A percentile compares a stretch with the other conserved stretches of the same genome.
These are phyloP conservation scores for Choiromyces venosus DNA, from an alignment of 495 filamentous ascomycete species.

Conservation along the genomic window DNA sequence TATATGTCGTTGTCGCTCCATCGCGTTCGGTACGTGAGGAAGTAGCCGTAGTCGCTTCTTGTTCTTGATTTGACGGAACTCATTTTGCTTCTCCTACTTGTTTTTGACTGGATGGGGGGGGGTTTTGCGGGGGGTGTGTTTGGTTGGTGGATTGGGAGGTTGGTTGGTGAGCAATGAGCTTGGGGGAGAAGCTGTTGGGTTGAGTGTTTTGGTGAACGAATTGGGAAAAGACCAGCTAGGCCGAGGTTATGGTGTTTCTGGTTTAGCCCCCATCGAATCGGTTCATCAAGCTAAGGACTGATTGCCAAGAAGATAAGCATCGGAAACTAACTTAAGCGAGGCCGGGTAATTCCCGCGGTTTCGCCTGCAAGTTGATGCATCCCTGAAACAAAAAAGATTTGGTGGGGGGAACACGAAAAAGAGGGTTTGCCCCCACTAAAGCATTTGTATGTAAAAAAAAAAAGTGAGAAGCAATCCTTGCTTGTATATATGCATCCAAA, in stretches of 20 bases:
- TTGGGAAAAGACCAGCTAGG: neutral
- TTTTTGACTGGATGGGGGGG: neutral
- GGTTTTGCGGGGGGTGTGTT: neutral
- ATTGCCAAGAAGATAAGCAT: neutral
- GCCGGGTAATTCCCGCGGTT: slow-evolving; percentile 22
- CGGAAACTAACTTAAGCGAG: neutral
- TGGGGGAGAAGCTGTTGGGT: neutral
- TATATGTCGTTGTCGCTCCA: slow-evolving; percentile 99
- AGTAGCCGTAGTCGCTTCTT: slow-evolving; percentile 69
- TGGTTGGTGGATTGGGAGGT: neutral
- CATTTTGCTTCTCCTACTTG: slow-evolving; percentile 23
- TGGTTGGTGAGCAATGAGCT: neutral
- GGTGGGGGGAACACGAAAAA: too few species aligned
- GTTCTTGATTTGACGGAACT: slow-evolving; percentile 55
- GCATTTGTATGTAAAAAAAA: neutral
- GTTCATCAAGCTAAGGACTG: neutral
- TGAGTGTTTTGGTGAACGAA: neutral
- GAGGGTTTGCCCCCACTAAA: neutral
- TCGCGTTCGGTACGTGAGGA: slow-evolving; percentile 78
- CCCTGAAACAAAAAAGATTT: too few species aligned
- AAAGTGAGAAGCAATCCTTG: neutral
- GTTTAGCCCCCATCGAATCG: neutral
- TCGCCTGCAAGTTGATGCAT: too few species aligned
- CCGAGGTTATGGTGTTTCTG: neutral
- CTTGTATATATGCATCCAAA: slow-evolving; percentile 1